phyloP scores from a whole-genome alignment of 2,329 filamentous ascomycete genomes.

The Epichloe sibirici region DNA sequence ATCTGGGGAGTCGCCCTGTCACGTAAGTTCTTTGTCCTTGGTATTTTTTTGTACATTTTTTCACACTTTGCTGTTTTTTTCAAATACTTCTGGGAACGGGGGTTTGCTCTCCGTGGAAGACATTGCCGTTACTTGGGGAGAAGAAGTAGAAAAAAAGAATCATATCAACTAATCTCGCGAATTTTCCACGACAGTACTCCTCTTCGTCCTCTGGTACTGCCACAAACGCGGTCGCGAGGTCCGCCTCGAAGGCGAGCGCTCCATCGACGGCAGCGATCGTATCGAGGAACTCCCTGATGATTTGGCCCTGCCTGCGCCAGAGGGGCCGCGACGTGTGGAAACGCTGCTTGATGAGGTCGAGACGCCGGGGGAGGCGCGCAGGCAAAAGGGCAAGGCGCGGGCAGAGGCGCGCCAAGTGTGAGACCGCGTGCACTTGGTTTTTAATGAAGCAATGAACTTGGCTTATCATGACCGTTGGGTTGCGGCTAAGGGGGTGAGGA shows the following conservation, averaged over 20 bases:
- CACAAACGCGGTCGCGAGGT: constrained; percentile 87
- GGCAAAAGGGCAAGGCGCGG: neutral
- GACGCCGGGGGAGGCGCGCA: neutral
- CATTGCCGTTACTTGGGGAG: neutral
- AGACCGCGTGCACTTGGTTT: neutral
- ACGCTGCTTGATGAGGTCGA: neutral
- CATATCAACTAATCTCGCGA: neutral
- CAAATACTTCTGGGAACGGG: no score
- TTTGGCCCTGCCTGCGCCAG: constrained; percentile 24
- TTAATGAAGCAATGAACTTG: neutral
- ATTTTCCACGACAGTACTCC: constrained; percentile 46
- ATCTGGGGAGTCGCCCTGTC: constrained; percentile 83
- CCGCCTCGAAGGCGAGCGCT: constrained; percentile 52
- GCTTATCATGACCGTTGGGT: neutral
- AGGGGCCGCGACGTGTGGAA: neutral
- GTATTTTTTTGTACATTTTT: neutral
- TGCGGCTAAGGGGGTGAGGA: neutral
- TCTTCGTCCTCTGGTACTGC: constrained; percentile 97
- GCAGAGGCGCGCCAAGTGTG: neutral
- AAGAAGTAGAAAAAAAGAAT: neutral
- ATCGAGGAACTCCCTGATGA: constrained; percentile 41
- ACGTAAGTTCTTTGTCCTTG: constrained; percentile 38
- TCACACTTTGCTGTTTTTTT: neutral
- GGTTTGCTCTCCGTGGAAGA: no score
- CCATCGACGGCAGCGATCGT: constrained; percentile 26